A percentile compares a stretch with the other conserved stretches of the same genome.
phyloP scores from a whole-genome alignment of 2,329 filamentous ascomycete genomes.

The Ophiostoma perfectum region DNA sequence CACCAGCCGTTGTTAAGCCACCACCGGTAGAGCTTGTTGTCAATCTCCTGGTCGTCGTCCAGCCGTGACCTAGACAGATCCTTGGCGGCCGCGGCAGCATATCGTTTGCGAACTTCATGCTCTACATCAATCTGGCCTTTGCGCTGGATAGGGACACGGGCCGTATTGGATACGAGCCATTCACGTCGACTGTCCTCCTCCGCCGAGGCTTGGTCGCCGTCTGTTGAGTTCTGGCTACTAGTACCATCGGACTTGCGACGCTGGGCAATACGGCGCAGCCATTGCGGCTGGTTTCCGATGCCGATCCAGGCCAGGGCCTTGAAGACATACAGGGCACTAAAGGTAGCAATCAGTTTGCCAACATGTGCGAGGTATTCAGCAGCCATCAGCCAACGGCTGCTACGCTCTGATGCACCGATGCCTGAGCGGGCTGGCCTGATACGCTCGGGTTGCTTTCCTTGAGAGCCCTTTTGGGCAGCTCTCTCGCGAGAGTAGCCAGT shows the following conservation, averaged over 20 bases:
- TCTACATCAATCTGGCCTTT: slow-evolving; percentile 59
- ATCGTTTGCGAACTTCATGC: slow-evolving; percentile 62
- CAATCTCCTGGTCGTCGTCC: slow-evolving; percentile 59
- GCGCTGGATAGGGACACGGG: slow-evolving; percentile 47
- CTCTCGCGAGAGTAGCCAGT: slow-evolving; percentile 66
- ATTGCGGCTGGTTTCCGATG: slow-evolving; percentile 57
- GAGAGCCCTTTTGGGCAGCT: slow-evolving; percentile 54
- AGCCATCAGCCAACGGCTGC: slow-evolving; percentile 70
- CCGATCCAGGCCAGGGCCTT: slow-evolving; percentile 54
- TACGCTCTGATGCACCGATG: slow-evolving; percentile 72
- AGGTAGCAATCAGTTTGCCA: slow-evolving; percentile 56
- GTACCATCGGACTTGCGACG: slow-evolving; percentile 34
- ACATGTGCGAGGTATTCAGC: slow-evolving; percentile 73
- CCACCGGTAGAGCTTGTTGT: slow-evolving; percentile 72
- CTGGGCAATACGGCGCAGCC: slow-evolving; percentile 52
- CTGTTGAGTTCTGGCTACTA: slow-evolving; percentile 22
- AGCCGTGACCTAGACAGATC: slow-evolving; percentile 27
- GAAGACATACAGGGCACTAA: slow-evolving; percentile 51
- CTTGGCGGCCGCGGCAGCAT: slow-evolving; percentile 33
- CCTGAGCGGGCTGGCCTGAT: slow-evolving; percentile 50
- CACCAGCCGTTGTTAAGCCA: slow-evolving; percentile 81
- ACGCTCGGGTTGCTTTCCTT: slow-evolving; percentile 42
- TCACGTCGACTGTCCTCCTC: background rate
- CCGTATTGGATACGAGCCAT: slow-evolving; percentile 28
- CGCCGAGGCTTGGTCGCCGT: background rate